Percentiles rank a stretch among this genome's conserved stretches.
Conservation (phyloP, 306 rosid species). For the Spatholobus suberectus region DNA sequence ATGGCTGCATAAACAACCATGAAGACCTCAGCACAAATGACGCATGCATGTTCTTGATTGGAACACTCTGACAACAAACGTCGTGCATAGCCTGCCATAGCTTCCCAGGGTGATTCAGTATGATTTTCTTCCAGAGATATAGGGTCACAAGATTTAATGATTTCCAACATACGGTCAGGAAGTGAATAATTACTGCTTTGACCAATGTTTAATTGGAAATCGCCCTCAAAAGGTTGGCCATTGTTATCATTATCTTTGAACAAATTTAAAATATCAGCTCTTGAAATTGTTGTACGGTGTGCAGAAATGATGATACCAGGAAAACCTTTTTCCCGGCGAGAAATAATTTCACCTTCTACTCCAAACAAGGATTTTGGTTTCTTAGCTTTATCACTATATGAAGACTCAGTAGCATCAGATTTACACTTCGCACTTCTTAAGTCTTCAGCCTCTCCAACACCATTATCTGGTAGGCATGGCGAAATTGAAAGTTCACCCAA, state of each 20-base stretch:
- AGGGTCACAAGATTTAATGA: conserved; percentile 46
- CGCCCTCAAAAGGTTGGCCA: conserved; percentile 46
- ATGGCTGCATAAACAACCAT: conserved; percentile 70
- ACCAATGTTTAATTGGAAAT: conserved; percentile 33
- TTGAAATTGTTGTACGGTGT: conserved; percentile 52
- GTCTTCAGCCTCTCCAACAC: conserved; percentile 94
- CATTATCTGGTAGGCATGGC: conserved; percentile 77
- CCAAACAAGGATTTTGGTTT: conserved; percentile 62
- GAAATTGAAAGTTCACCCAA: conserved; percentile 76
- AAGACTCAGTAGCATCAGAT: conserved; percentile 57
- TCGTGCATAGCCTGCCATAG: conserved; percentile 73
- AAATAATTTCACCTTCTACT: conserved; percentile 84
- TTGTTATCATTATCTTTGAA: conserved; percentile 51
- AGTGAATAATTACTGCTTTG: conserved; percentile 35
- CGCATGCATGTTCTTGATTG: conserved; percentile 51
- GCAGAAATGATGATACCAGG: conserved; percentile 75
- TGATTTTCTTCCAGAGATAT: conserved; percentile 46
- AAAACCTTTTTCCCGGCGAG: conserved; percentile 98
- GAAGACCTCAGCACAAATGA: conserved; percentile 68
- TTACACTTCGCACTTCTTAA: conserved; percentile 79
- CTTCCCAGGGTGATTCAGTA: conserved; percentile 74
- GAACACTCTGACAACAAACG: conserved; percentile 49
- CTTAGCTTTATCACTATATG: conserved; percentile 61
- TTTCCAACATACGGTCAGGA: conserved; percentile 55
- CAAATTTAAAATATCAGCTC: conserved; percentile 62